A percentile compares a stretch with the other conserved stretches of the same genome.
phyloP scores from a whole-genome alignment of 495 filamentous ascomycete genomes.

The Hyaloscypha finlandica region DNA sequence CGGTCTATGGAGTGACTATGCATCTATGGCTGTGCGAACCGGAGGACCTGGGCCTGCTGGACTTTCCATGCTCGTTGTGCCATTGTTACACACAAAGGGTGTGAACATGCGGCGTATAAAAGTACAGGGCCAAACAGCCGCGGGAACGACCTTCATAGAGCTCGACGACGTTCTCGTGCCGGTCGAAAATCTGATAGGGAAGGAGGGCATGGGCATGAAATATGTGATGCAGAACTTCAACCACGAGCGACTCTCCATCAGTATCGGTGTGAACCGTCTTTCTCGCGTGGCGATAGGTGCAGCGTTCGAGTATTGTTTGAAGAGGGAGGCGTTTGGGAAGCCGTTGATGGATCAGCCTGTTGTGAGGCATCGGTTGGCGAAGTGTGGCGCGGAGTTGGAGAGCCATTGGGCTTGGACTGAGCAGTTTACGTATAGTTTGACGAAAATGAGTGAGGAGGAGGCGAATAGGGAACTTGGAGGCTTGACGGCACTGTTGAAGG shows the following conservation, averaged over 20 bases:
- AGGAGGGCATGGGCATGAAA: slow-evolving; percentile 70
- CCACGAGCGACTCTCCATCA: slow-evolving; percentile 71
- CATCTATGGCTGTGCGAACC: slow-evolving; percentile 75
- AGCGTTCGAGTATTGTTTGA: slow-evolving; percentile 69
- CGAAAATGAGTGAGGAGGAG: slow-evolving; percentile 59
- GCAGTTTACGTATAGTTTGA: slow-evolving; percentile 71
- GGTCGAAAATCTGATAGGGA: slow-evolving; percentile 66
- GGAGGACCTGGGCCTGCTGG: slow-evolving; percentile 63
- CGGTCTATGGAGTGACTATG: slow-evolving; percentile 73
- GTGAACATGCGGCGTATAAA: slow-evolving; percentile 67
- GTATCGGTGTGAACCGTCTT: slow-evolving; percentile 61
- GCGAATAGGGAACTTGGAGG: slow-evolving; percentile 68
- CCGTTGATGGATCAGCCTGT: slow-evolving; percentile 71
- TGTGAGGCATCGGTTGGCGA: slow-evolving; percentile 70
- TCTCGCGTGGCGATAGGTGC: slow-evolving; percentile 64
- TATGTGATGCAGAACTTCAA: slow-evolving; percentile 87
- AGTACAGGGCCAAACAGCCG: slow-evolving; percentile 58
- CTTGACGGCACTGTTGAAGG: slow-evolving; percentile 69
- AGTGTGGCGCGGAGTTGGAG: slow-evolving; percentile 68
- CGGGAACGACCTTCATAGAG: slow-evolving; percentile 75
- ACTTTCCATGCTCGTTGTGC: slow-evolving; percentile 67
- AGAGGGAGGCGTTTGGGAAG: slow-evolving; percentile 76
- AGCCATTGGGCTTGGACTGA: slow-evolving; percentile 74
- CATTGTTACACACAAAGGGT: slow-evolving; percentile 61
- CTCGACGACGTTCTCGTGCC: slow-evolving; percentile 70